Conservation (phyloP, 768 basidiomycete species). For the Hericium coralloides region DNA sequence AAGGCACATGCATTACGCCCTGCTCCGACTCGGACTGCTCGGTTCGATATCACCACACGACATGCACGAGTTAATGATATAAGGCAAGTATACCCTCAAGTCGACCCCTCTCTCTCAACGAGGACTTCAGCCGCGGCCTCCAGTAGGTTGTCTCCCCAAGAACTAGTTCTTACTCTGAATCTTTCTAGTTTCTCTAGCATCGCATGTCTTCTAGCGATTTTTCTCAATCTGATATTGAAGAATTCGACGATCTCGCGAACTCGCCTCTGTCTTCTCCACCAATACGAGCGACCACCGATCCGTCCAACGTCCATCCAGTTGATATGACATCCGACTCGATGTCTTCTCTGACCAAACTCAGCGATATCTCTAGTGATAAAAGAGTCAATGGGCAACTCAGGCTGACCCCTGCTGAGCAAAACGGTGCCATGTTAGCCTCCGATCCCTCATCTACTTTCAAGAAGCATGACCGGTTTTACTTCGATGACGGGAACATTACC, state of each 20-base stretch:
- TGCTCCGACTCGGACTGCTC: too few relatives aligned
- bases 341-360: not conserved
- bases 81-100: too few relatives aligned
- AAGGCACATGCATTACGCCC: too few relatives aligned
- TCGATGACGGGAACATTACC: conserved; percentile 7
- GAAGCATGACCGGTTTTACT: conserved; percentile 1
- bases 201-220: not conserved
- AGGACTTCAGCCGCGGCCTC: too few relatives aligned
- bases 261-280: too few relatives aligned
- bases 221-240: not conserved
- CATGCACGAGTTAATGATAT: too few relatives aligned
- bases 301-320: too few relatives aligned
- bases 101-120: too few relatives aligned
- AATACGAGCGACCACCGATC: too few relatives aligned
- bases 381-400: too few relatives aligned
- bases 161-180: not conserved
- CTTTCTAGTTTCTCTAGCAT: not conserved
- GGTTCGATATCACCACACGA: too few relatives aligned
- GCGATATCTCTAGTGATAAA: not conserved
- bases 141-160: too few relatives aligned
- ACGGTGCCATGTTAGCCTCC: not conserved
- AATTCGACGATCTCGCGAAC: not conserved
- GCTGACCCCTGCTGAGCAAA: not conserved
- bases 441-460: not conserved
- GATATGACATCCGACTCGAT: not conserved